A percentile compares a stretch with the other conserved stretches of the same genome.
phyloP scores from a whole-genome alignment of 1,139 yeast species.

The Nematodospora anomalae region DNA sequence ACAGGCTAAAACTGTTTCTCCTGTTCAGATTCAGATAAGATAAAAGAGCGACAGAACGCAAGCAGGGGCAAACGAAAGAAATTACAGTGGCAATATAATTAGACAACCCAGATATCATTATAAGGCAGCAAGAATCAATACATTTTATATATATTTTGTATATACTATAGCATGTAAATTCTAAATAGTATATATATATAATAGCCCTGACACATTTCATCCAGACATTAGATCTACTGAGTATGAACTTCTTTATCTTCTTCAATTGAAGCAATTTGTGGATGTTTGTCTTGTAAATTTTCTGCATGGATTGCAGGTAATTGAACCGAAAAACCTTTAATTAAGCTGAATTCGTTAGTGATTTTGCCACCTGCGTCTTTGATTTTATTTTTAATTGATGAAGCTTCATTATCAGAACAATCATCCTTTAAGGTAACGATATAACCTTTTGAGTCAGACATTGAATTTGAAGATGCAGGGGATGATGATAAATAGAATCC shows the following conservation, averaged over 20 bases:
- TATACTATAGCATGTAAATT: too few species aligned
- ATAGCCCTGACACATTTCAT: too few species aligned
- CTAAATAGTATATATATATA: too few species aligned
- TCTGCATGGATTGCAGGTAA: constrained; percentile 51
- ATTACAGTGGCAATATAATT: not conserved
- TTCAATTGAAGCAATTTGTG: constrained; percentile 53
- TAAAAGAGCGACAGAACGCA: not conserved
- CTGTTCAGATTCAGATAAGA: constrained; percentile 2
- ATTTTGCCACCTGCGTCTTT: constrained; percentile 60
- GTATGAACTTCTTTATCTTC: constrained; percentile 62
- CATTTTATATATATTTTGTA: too few species aligned
- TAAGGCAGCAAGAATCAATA: too few species aligned
- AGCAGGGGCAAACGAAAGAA: not conserved
- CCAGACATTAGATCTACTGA: too few species aligned
- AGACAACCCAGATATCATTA: too few species aligned
- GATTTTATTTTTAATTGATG: constrained; percentile 33
- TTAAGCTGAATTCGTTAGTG: constrained; percentile 62
- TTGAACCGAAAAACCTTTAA: constrained; percentile 65
- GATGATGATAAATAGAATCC: not conserved
- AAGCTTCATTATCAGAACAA: constrained; percentile 31
- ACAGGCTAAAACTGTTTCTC: too few species aligned
- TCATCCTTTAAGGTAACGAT: constrained; percentile 41
- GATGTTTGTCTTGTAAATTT: constrained; percentile 37
- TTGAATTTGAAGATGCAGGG: constrained; percentile 3
- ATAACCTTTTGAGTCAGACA: constrained; percentile 28